Evolutionary conservation across 441 rosid genomes (phyloP).

Genomic region (Gossypium davidsonii): DNA sequence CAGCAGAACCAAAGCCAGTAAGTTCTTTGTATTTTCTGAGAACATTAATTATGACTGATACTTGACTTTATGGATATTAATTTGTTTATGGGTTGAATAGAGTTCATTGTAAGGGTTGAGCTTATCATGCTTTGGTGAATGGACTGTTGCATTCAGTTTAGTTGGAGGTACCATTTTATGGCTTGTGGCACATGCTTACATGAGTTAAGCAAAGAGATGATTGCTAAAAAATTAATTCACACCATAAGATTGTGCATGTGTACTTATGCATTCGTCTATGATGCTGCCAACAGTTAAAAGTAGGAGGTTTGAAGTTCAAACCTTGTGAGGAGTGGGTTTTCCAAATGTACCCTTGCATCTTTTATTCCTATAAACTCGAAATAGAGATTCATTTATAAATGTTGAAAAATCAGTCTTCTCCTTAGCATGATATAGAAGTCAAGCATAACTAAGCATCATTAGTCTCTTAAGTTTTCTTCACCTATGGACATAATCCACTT

Average conservation of each 20-base stretch:
- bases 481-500: background rate
- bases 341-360: background rate
- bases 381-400: background rate
- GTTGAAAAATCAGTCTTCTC: background rate
- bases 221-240: background rate
- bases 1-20: conserved; percentile 77
- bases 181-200: background rate
- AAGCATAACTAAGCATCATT: background rate
- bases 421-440: background rate
- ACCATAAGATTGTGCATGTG: background rate
- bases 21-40: conserved; percentile 15
- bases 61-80: background rate
- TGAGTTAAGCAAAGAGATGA: background rate
- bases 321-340: background rate
- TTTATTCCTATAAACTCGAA: background rate
- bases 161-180: background rate
- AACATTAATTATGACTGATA: background rate
- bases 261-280: background rate
- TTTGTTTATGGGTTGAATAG: background rate
- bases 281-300: background rate
- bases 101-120: background rate
- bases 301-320: conserved; percentile 2
- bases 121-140: conserved; percentile 1
- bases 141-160: background rate
- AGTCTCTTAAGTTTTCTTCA: background rate